Percentiles rank a stretch among this genome's conserved stretches.
These are phyloP conservation scores for Arthrobotrys entomopaga DNA, from an alignment of 2,329 filamentous ascomycete species.

Conservation along the genomic window DNA sequence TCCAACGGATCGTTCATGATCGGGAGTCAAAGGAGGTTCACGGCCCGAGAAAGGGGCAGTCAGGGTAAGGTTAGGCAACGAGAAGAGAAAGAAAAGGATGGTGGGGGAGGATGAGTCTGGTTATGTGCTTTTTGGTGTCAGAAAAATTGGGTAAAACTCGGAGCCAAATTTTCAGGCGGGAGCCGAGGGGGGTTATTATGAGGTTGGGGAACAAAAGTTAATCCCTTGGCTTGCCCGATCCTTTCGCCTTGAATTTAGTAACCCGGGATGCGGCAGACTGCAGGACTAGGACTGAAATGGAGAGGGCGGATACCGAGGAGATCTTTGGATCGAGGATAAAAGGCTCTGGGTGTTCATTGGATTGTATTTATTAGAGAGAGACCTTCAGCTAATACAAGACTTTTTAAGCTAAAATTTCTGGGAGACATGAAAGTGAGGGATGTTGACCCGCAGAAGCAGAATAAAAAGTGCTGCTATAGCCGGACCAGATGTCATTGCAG, in stretches of 20 bases:
- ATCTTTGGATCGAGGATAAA: slow-evolving; percentile 34
- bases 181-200: slow-evolving; percentile 41
- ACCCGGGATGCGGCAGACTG: slow-evolving; percentile 43
- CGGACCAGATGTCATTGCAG: slow-evolving; percentile 14
- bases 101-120: slow-evolving; percentile 34
- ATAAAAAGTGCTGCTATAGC: slow-evolving; percentile 1
- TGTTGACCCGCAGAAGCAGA: slow-evolving; percentile 39
- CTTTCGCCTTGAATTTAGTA: slow-evolving; percentile 40
- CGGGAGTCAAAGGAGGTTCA: slow-evolving; percentile 26
- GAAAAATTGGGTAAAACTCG: slow-evolving; percentile 47
- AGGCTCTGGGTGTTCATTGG: slow-evolving; percentile 8
- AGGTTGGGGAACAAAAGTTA: slow-evolving; percentile 53
- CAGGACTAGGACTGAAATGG: slow-evolving; percentile 49
- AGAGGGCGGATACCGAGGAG: slow-evolving; percentile 17
- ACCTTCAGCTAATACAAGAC: neutral
- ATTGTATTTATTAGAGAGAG: slow-evolving; percentile 31
- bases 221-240: slow-evolving; percentile 53
- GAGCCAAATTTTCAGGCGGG: slow-evolving; percentile 34
- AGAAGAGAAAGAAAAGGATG: slow-evolving; percentile 24
- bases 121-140: slow-evolving; percentile 22
- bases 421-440: slow-evolving; percentile 19
- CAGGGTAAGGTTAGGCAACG: slow-evolving; percentile 14
- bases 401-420: slow-evolving; percentile 22
- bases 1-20: slow-evolving; percentile 58
- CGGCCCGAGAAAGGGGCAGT: slow-evolving; percentile 33